Percentiles rank a stretch among this genome's conserved stretches.
phyloP scores from a whole-genome alignment of 805 yeast genomes.

The Candida namnaoensis region DNA sequence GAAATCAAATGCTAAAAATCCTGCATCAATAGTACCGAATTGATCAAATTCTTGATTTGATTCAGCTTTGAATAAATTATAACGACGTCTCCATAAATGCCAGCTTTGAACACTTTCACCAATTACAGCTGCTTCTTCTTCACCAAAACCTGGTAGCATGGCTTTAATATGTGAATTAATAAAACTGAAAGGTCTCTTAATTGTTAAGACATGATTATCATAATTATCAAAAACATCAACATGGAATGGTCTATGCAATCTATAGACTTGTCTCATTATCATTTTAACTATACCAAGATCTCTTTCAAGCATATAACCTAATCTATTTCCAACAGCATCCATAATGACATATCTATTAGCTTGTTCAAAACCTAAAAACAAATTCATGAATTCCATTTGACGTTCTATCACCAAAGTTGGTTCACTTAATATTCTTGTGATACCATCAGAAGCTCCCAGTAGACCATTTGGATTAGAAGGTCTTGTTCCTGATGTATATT shows the following conservation, averaged over 20 bases:
- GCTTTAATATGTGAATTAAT: constrained; percentile 85
- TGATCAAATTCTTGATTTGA: constrained; percentile 45
- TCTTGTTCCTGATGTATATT: constrained; percentile 1
- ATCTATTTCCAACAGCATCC: constrained; percentile 62
- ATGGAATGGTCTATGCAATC: constrained; percentile 79
- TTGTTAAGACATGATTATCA: constrained; percentile 54
- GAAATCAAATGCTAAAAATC: constrained; percentile 79
- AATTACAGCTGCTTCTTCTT: constrained; percentile 38
- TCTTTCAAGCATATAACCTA: constrained; percentile 80
- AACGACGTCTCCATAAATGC: constrained; percentile 90
- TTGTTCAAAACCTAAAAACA: constrained; percentile 86
- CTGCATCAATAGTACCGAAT: constrained; percentile 83
- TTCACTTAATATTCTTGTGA: constrained; percentile 54
- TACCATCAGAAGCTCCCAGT: constrained; percentile 48
- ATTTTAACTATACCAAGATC: constrained; percentile 49
- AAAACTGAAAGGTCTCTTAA: constrained; percentile 77
- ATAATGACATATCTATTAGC: constrained; percentile 70
- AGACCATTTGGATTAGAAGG: constrained; percentile 37
- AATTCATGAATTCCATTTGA: constrained; percentile 80
- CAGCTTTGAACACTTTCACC: constrained; percentile 91
- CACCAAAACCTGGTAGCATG: constrained; percentile 44
- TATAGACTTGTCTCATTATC: constrained; percentile 74
- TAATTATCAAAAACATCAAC: constrained; percentile 62
- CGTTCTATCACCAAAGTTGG: constrained; percentile 87
- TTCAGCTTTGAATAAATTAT: constrained; percentile 58